phyloP scores from a whole-genome alignment of 2,329 filamentous ascomycete genomes.

The Monilinia fructicola region DNA sequence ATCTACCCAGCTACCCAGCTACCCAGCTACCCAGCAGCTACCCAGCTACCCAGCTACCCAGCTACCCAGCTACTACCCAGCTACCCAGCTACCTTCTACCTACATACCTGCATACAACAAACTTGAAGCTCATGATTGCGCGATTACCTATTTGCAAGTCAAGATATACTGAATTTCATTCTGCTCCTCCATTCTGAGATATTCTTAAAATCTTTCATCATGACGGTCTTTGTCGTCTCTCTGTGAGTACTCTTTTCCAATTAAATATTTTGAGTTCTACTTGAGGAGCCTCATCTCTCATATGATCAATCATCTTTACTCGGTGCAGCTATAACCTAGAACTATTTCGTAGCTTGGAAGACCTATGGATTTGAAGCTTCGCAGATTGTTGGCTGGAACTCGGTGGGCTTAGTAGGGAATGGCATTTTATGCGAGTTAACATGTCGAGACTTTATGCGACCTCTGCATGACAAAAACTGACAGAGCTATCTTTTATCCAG shows the following conservation, averaged over 20 bases:
- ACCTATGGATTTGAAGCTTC: neutral
- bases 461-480: slow-evolving; percentile 7
- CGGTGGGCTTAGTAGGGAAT: neutral
- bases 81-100: too few species aligned
- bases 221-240: slow-evolving; percentile 61
- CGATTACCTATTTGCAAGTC: slow-evolving; percentile 3
- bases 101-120: neutral
- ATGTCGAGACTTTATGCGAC: neutral
- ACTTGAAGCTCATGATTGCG: slow-evolving; percentile 20
- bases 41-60: too few species aligned
- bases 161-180: slow-evolving; percentile 2
- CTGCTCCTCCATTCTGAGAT: slow-evolving; percentile 16
- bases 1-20: too few species aligned
- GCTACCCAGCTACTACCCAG: too few species aligned
- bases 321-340: neutral
- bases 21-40: too few species aligned
- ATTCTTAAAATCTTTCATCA: slow-evolving; percentile 38
- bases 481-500: slow-evolving; percentile 52
- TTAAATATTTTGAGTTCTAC: too few species aligned
- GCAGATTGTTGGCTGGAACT: neutral
- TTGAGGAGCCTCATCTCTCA: too few species aligned
- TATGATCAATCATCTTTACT: neutral
- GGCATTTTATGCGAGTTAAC: neutral
- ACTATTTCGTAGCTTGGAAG: neutral
- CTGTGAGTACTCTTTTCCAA: slow-evolving; percentile 46